A percentile compares a stretch with the other conserved stretches of the same genome.
These are phyloP conservation scores for Aspergillus hortae DNA, from an alignment of 2,329 filamentous ascomycete species.

Conservation along the genomic window DNA sequence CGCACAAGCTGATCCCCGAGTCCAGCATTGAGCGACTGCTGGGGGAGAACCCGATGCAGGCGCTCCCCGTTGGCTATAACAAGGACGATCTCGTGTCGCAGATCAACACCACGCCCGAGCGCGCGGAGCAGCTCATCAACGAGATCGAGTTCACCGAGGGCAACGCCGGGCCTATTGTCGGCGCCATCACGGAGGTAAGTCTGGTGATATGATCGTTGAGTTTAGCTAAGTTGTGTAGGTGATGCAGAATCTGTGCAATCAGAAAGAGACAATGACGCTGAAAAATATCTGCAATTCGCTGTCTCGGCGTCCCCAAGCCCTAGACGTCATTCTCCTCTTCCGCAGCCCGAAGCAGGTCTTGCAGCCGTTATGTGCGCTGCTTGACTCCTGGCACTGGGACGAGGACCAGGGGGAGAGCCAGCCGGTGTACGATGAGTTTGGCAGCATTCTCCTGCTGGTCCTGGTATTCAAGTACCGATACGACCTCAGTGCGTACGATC, in stretches of 20 bases:
- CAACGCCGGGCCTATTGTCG: constrained; percentile 80
- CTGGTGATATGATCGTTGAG: not conserved
- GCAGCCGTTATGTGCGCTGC: constrained; percentile 54
- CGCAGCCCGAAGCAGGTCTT: constrained; percentile 54
- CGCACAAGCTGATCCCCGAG: constrained; percentile 80
- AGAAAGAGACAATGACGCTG: constrained; percentile 61
- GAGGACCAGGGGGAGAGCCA: constrained; percentile 63
- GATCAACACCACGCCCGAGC: constrained; percentile 71
- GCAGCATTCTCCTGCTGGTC: constrained; percentile 57
- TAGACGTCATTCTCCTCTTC: constrained; percentile 61
- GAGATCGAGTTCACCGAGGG: constrained; percentile 89
- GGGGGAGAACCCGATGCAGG: constrained; percentile 79
- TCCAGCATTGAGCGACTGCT: constrained; percentile 74
- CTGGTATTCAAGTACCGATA: constrained; percentile 58
- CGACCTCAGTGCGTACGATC: constrained; percentile 48
- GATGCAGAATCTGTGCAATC: constrained; percentile 55
- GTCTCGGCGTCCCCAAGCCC: constrained; percentile 51
- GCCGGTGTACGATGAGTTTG: constrained; percentile 64
- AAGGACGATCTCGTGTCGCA: constrained; percentile 77
- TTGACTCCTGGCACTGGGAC: constrained; percentile 64
- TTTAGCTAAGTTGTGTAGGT: constrained; percentile 28
- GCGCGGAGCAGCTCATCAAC: constrained; percentile 70
- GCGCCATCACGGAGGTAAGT: constrained; percentile 68
- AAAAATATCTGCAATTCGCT: constrained; percentile 59
- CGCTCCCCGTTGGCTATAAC: constrained; percentile 67